Base-by-base conservation (phyloP, 148 eudicot genomes). In the Chenopodium suecicum region DNA sequence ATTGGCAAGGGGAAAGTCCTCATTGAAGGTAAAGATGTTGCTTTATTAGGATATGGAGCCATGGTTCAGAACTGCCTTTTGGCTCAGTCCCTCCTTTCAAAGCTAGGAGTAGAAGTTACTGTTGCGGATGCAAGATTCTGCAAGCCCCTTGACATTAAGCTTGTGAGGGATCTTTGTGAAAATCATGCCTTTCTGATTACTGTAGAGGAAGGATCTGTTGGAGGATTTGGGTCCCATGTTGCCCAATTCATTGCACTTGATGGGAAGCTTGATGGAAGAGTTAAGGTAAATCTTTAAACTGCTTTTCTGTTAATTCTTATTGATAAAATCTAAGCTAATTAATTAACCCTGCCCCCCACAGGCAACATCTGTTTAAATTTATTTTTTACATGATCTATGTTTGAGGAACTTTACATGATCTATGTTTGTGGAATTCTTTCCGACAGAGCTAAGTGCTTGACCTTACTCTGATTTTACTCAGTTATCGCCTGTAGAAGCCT, bases 71-170 rank as follows among this genome's bases (percentile, higher is more conserved):
- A 95, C 85, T 95, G 98, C 74, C 90, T 95, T 74, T 86, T 87
- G 44, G 97, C 98, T 74, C 92, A 83, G 60, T 91, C 94, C 23
- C 89, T 95, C 76, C 95, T 95, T 70, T 83, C 93, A 37, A 87
- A 90, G 77, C 91, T 93, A 75, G 96, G 97, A 16, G 83, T 95
- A n/a, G 88, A 91, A 48, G 93, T 93, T 31, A 95, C 98, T 19
- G 98, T 95, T 69, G 97, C 97, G n/a, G 97, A 95, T 90, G 98
- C 97, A 67, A 88, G 98, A 78, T 95, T 95, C 82, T 95, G 98
- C 91, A 95, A 95, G 88, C 97, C 97, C 14, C 97, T 95, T 56
- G 98, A 93, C 85, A 91, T 95, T 71, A 74, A 90, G 68, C 93
- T 95, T 69, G 85, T 92, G 14, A 88, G 98, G 77, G 74, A 78